Conservation (phyloP, 768 basidiomycete species). For the Agrocybe chaxingu region DNA sequence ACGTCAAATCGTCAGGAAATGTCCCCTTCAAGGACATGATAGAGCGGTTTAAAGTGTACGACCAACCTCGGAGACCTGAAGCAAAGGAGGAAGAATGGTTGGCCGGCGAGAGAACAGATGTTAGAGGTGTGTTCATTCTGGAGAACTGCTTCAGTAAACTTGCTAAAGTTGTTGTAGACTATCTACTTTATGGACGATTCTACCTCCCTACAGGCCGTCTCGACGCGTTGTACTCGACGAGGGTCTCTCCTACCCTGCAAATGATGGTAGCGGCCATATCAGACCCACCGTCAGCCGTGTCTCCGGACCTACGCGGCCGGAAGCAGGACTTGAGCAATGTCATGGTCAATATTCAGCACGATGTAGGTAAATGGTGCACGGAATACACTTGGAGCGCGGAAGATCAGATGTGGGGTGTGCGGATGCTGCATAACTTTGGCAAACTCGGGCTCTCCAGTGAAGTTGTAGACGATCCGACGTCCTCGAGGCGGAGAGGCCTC, state of each 20-base stretch:
- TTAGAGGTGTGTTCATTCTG: conserved; percentile 52
- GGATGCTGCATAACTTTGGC: conserved; percentile 91
- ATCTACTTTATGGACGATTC: conserved; percentile 87
- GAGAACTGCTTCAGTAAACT: neutral
- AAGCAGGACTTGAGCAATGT: conserved; percentile 58
- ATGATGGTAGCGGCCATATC: conserved; percentile 84
- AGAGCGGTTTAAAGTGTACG: conserved; percentile 83
- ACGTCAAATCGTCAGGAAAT: conserved; percentile 63
- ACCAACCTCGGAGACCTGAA: conserved; percentile 77
- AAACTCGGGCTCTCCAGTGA: conserved; percentile 43
- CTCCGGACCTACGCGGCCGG: conserved; percentile 40
- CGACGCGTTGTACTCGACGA: conserved; percentile 85
- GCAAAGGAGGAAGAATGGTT: conserved; percentile 78
- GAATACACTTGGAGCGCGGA: conserved; percentile 95
- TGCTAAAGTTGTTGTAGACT: conserved; percentile 52
- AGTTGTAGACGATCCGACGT: conserved; percentile 25
- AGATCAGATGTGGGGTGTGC: conserved; percentile 89
- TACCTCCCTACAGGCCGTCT: conserved; percentile 87
- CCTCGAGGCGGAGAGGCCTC: conserved; percentile 22
- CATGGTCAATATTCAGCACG: conserved; percentile 88
- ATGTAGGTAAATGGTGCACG: conserved; percentile 87
- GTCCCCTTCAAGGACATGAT: conserved; percentile 87
- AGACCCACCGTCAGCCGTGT: conserved; percentile 56
- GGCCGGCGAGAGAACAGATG: conserved; percentile 74
- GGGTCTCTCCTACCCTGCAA: conserved; percentile 77